Base-by-base conservation (phyloP, 306 rosid species). In the Inga laurina region DNA sequence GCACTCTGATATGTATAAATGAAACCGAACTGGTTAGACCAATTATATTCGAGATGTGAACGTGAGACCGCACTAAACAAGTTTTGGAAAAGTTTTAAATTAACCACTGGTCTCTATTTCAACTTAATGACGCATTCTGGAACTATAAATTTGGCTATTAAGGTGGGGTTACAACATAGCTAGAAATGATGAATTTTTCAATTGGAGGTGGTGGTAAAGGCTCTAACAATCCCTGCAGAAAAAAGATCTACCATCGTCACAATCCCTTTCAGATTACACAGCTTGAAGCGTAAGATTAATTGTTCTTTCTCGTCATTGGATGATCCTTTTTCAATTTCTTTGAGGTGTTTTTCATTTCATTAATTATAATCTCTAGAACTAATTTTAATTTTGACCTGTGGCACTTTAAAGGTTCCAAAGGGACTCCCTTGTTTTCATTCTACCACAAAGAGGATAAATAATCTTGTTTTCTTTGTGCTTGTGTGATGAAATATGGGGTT, bases 221-320 rank as follows among this genome's bases (percentile, higher is more conserved):
- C 35, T 44, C 67, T 45, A 77, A 82, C 2, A 65, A 59, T 27
- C 66, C 85, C 78, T 79, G 76, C 72, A 87, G 83, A 70, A 82
- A 18, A 67, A 90, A 35, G 59, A 10, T 32, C 15, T 85, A 87
- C 73, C 87, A 89, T 56, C 94, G 92, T 46, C 93, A 93, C 69
- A 78, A 72, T 72, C 3, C 85, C 65, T 35, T 66, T 10, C 92
- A 85, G 77, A 84, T 81, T 66, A 68, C 84, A 9, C 84, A 21
- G 7, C 94, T 93, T 4, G 93, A 93, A 77, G 84, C 61, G 97
- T 91, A 77, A 89, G 94, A 81, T n/a, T 37, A 0, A 15, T n/a
- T 30, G 15, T 19, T 37, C 7, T 14, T 8, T 22, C 49, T 52
- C 39, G 18, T 46, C 43, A 11, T 67, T 45, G 22, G 16, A 7